Evolutionary conservation across 257 asterid species (phyloP).

Genomic region (Primulina huaijiensis): DNA sequence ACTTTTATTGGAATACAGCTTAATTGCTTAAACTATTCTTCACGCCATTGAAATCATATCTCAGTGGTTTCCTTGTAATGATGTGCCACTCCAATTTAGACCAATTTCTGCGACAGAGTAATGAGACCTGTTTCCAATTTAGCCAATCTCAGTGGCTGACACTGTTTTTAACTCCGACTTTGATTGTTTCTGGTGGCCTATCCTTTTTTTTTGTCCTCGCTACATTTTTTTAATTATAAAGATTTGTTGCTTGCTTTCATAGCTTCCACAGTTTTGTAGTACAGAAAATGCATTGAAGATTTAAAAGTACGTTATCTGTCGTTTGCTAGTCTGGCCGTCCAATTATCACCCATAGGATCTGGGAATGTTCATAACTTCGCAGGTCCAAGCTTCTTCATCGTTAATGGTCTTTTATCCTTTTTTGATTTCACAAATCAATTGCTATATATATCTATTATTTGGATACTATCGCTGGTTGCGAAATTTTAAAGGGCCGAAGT

Average conservation of each 20-base stretch:
- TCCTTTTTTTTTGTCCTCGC: constrained; percentile 45
- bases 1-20: constrained; percentile 19
- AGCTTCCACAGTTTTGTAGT: constrained; percentile 24
- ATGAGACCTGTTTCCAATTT: neutral
- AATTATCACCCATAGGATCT: constrained; percentile 20
- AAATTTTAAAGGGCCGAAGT: neutral
- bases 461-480: constrained; percentile 3
- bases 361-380: constrained; percentile 20
- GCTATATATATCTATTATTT: constrained; percentile 8
- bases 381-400: constrained; percentile 9
- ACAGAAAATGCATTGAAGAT: constrained; percentile 29
- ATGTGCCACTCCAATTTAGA: constrained; percentile 9
- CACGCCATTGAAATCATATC: neutral
- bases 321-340: constrained; percentile 12
- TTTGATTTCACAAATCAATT: neutral
- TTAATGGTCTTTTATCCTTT: constrained; percentile 14
- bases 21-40: constrained; percentile 1
- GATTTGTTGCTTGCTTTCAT: constrained; percentile 33
- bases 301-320: constrained; percentile 16
- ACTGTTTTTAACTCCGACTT: neutral
- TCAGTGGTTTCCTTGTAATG: neutral
- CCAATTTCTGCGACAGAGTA: constrained; percentile 13
- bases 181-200: constrained; percentile 43
- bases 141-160: neutral
- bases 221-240: constrained; percentile 30